Base-by-base conservation (phyloP, 2,329 filamentous ascomycete genomes). In the Calonectria pseudoturangicola region DNA sequence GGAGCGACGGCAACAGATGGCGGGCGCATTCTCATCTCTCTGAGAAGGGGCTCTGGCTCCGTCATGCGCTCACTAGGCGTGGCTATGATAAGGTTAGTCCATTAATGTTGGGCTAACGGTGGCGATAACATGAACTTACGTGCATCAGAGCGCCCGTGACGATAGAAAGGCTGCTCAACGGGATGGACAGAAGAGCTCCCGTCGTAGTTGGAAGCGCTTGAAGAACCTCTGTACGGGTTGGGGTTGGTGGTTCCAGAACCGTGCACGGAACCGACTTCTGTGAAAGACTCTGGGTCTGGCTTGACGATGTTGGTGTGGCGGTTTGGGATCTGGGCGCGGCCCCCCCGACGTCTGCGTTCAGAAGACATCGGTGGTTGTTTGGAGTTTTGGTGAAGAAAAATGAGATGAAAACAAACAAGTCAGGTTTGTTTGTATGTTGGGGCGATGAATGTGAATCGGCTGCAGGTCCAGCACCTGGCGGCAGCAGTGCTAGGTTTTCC, bases 31-130 rank as follows among this genome's bases (percentile, higher is more conserved):
- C 85, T 82, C 12, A 86, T 71, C 70, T 86, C 84, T 54, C 83
- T 79, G 8, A 86, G 68, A 2, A 86, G 73, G 28, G 84, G 85
- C 18, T 82, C 83, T n/a, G 80, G 78, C n/a, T 85, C 84, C 5
- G 76, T 79, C 9, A 78, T 75, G 4, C 77, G 80, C 58, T 85
- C 82, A 68, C 84, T 85, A 65, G 84, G 84, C 27, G 85, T 80
- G 18, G 84, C 85, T 86, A 65, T 25, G n/a, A 13, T 41, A 27
- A 39, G 21, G 3, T 51, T 28, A 21, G 73, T 81, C 33, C 78
- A 75, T 47, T 51, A 39, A 27, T 8, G 47, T 30, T 60, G 7
- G 18, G 18, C 45, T 25, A 48, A 25, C 8, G 7, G 7, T 28
- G 18, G 21, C 16, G 10, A 36, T 45, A 16, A 10, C 7, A 9